These are phyloP conservation scores for Ophiostoma pallidulum DNA, from an alignment of 2,329 filamentous ascomycete species.

Conservation along the genomic window DNA sequence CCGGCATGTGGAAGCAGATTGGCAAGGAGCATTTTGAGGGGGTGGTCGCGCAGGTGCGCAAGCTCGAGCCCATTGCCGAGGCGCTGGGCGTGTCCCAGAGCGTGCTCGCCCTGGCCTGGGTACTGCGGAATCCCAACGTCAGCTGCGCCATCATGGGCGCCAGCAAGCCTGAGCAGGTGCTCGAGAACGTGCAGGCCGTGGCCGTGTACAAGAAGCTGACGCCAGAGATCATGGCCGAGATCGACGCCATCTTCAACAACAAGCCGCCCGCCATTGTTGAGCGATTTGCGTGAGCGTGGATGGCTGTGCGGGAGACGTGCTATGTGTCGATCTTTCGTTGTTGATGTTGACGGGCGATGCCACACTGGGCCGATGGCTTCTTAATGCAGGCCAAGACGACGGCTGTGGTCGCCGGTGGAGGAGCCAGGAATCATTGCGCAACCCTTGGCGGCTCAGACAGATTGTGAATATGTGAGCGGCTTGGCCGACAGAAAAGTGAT, in stretches of 20 bases:
- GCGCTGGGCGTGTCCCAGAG: conserved; percentile 49
- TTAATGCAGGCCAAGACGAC: too few relatives aligned
- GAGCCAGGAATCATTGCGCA: too few relatives aligned
- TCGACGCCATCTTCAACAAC: conserved; percentile 49
- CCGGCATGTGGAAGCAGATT: conserved; percentile 41
- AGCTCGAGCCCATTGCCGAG: conserved; percentile 54
- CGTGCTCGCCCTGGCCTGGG: conserved; percentile 52
- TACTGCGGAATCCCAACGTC: conserved; percentile 51
- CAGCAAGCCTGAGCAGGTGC: conserved; percentile 48
- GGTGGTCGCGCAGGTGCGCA: conserved; percentile 46
- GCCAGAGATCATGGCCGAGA: conserved; percentile 48
- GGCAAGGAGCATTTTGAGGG: conserved; percentile 44
- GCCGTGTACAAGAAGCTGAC: conserved; percentile 46
- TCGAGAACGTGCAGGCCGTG: conserved; percentile 48
- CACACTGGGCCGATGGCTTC: too few relatives aligned
- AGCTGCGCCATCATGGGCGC: conserved; percentile 55
- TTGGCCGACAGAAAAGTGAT: too few relatives aligned
- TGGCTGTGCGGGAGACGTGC: too few relatives aligned
- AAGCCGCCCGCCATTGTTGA: conserved; percentile 38
- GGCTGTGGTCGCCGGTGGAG: too few relatives aligned
- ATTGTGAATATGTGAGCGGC: too few relatives aligned
- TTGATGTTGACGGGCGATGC: too few relatives aligned
- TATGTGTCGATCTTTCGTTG: too few relatives aligned
- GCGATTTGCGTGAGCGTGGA: conserved; percentile 20
- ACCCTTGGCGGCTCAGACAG: too few relatives aligned